These are phyloP conservation scores for Hymenoscyphus scutula DNA, from an alignment of 2,329 filamentous ascomycete genomes.

Conservation along the genomic window DNA sequence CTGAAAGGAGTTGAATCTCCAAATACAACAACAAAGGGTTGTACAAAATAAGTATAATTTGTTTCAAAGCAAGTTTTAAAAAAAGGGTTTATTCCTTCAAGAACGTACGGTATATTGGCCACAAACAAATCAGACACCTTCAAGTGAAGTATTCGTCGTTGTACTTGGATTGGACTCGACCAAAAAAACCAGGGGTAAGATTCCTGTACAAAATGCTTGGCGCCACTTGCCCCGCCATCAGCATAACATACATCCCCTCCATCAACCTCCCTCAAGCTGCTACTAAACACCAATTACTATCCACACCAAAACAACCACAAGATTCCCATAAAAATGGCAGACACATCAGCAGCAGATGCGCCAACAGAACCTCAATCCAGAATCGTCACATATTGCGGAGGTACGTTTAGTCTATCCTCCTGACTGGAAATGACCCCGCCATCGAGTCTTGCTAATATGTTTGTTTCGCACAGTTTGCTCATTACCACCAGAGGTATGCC, in stretches of 20 bases:
- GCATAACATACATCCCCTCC: background rate
- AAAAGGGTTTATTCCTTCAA: too few species aligned
- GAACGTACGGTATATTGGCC: too few species aligned
- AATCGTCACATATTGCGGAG: conserved; percentile 37
- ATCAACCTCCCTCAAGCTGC: background rate
- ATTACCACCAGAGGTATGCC: conserved; percentile 60
- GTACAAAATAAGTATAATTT: too few species aligned
- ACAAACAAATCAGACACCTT: too few species aligned
- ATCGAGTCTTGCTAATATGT: conserved; percentile 15
- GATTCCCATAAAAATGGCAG: conserved; percentile 29
- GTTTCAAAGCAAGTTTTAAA: too few species aligned
- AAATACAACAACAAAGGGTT: too few species aligned
- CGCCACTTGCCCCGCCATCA: conserved; percentile 4
- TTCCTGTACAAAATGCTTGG: conserved; percentile 1
- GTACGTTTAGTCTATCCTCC: conserved; percentile 20
- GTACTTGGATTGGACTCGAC: background rate
- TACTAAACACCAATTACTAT: background rate
- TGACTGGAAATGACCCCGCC: conserved; percentile 18
- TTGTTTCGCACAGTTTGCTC: conserved; percentile 52
- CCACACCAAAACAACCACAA: background rate
- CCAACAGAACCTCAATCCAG: conserved; percentile 35
- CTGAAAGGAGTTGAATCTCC: too few species aligned
- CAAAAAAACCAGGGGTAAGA: background rate
- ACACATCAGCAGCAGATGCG: conserved; percentile 22
- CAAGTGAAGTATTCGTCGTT: too few species aligned